Percentiles rank a stretch among this genome's conserved stretches.
These are phyloP conservation scores for Leccinum barrowsii DNA, from an alignment of 768 basidiomycete species.

Conservation along the genomic window DNA sequence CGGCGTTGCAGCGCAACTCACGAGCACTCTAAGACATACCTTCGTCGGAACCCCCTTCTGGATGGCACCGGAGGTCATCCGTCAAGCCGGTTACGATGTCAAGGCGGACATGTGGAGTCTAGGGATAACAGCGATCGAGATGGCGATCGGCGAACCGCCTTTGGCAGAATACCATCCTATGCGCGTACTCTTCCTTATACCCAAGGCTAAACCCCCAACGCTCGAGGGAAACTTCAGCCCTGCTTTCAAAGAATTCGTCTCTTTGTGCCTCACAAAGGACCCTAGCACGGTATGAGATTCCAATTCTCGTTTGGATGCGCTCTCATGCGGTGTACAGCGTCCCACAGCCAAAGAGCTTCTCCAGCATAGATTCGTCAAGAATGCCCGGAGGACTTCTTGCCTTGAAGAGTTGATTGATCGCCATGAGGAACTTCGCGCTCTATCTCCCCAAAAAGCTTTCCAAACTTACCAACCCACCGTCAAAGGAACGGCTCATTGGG, in stretches of 20 bases:
- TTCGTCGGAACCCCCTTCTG: conserved; percentile 97
- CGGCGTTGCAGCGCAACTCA: conserved; percentile 96
- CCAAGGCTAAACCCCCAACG: conserved; percentile 90
- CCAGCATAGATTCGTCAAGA: conserved; percentile 88
- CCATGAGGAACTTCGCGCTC: conserved; percentile 70
- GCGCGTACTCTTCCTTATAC: conserved; percentile 97
- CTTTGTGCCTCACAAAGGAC: conserved; percentile 90
- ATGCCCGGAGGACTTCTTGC: conserved; percentile 76
- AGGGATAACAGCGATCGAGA: conserved; percentile 96
- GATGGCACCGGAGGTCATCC: conserved; percentile 99
- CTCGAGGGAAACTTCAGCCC: conserved; percentile 83
- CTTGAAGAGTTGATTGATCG: conserved; percentile 88
- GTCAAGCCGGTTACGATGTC: conserved; percentile 92
- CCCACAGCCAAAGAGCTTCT: conserved; percentile 90
- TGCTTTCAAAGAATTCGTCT: conserved; percentile 92
- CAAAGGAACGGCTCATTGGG: conserved; percentile 62
- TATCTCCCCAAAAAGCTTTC: conserved; percentile 54
- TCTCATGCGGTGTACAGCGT: conserved; percentile 50
- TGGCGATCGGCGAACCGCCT: conserved; percentile 97
- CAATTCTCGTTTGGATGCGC: neutral
- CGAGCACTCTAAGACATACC: conserved; percentile 90
- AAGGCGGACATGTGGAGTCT: conserved; percentile 98
- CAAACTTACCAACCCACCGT: conserved; percentile 57
- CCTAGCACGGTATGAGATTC: conserved; percentile 58
- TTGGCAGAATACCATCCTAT: conserved; percentile 97